A percentile compares a stretch with the other conserved stretches of the same genome.
Conservation (phyloP, 2,329 filamentous ascomycete genomes). For the Cladosporium sp. region DNA sequence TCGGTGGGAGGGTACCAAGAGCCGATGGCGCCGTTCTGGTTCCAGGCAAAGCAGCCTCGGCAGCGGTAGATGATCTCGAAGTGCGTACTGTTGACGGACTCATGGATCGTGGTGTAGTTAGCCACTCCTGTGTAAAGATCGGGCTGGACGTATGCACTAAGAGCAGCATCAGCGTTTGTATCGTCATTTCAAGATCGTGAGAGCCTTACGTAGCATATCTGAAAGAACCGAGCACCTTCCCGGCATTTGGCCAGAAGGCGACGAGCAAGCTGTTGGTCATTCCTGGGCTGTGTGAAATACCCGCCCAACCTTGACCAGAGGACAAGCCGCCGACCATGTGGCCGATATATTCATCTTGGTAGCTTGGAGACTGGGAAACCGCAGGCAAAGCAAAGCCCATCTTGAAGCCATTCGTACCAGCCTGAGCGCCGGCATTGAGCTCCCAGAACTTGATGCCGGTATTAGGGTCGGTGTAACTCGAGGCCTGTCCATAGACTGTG, state of each 20-base stretch:
- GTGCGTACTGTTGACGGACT: conserved; percentile 54
- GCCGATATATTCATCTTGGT: conserved; percentile 56
- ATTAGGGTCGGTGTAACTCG: conserved; percentile 35
- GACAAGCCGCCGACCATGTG: conserved; percentile 47
- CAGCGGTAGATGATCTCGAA: conserved; percentile 64
- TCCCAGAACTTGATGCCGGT: conserved; percentile 51
- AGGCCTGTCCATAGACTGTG: conserved; percentile 7
- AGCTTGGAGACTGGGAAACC: conserved; percentile 36
- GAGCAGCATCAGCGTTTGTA: not conserved
- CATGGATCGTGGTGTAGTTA: conserved; percentile 58
- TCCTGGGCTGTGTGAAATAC: conserved; percentile 52
- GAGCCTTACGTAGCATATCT: conserved; percentile 43
- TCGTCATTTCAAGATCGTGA: not conserved
- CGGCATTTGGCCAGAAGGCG: conserved; percentile 53
- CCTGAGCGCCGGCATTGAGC: conserved; percentile 40
- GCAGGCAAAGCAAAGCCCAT: conserved; percentile 53
- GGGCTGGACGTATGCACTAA: conserved; percentile 54
- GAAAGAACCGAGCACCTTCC: conserved; percentile 54
- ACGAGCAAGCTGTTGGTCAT: conserved; percentile 59
- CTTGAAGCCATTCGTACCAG: conserved; percentile 44
- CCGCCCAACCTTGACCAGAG: conserved; percentile 53
- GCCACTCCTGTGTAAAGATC: conserved; percentile 59
- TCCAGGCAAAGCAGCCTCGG: conserved; percentile 45
- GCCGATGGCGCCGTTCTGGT: conserved; percentile 37
- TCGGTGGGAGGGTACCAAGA: conserved; percentile 35